These are phyloP conservation scores for Monosporascus sp. DNA, from an alignment of 2,329 filamentous ascomycete genomes.

Conservation along the genomic window DNA sequence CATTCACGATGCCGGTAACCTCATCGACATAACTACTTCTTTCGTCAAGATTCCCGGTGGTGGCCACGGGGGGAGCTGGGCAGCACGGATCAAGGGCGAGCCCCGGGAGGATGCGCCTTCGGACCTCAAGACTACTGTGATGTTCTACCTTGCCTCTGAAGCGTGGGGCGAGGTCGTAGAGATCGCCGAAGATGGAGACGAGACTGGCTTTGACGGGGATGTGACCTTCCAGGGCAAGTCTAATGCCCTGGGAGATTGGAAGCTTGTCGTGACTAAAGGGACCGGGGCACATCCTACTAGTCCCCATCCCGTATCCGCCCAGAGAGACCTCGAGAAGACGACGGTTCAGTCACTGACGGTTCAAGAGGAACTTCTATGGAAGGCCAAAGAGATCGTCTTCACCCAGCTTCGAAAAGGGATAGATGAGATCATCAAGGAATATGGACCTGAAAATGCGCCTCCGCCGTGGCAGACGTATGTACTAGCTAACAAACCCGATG, in stretches of 20 bases:
- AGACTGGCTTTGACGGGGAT: conserved; percentile 47
- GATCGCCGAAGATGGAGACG: conserved; percentile 46
- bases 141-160: conserved; percentile 81
- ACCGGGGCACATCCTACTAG: conserved; percentile 55
- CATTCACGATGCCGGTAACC: conserved; percentile 85
- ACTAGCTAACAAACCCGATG: conserved; percentile 60
- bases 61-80: conserved; percentile 84
- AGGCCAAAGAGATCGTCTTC: conserved; percentile 63
- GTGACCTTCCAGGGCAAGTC: conserved; percentile 69
- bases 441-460: conserved; percentile 57
- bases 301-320: conserved; percentile 59
- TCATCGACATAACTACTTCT: conserved; percentile 83
- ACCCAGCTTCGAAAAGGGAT: conserved; percentile 47
- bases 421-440: conserved; percentile 42
- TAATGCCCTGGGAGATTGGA: conserved; percentile 70
- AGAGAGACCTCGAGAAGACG: conserved; percentile 70
- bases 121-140: conserved; percentile 67
- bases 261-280: conserved; percentile 70
- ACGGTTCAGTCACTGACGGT: conserved; percentile 67
- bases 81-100: conserved; percentile 75
- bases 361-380: conserved; percentile 70
- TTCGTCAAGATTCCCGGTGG: conserved; percentile 92
- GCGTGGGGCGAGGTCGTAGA: conserved; percentile 61
- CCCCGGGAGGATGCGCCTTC: conserved; percentile 63
- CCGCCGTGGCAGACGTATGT: conserved; percentile 84